Evolutionary conservation across 352 stramenopile genomes (phyloP), one percentile per base, ranked within the genome.

Genomic region (Pythium myriotylum): DNA sequence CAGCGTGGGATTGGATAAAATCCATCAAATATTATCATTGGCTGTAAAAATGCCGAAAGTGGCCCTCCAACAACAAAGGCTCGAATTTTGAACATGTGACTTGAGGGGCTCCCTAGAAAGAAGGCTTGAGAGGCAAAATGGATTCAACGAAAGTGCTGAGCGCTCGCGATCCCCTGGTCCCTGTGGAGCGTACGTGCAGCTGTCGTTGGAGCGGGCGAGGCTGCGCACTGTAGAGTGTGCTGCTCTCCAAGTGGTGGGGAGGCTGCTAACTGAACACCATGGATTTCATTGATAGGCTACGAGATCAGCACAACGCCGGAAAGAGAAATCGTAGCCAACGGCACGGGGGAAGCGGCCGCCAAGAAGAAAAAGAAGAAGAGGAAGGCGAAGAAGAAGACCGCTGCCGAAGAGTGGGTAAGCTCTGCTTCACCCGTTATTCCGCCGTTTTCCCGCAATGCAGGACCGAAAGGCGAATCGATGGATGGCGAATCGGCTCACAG

Each of bases 341-440:
- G 46, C n/a, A 45, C 49, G 20, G 49, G 47, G 23, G 42, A 54
- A n/a, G 48, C 39, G 16, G 10, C 39, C 16, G 23, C 23, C 14
- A 62, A 43, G 42, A 73, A 73, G 53, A 70, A 62, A 20, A 73
- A 73, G 42, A 67, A 67, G 56, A 70, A 67, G 51, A 62, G 61
- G 16, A 66, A 70, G 52, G 16, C 46, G 0, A 67, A 65, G 35
- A 74, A 70, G 56, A 74, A 70, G 49, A 33, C 41, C 2, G 17
- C 26, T 16, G 24, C 22, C 16, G 46, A 57, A 14, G 47, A 29
- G 3, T 19, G 49, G 20, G 48, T 22, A 46, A 35, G 52, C 4
- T 16, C 54, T 2, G 37, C 7, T 19, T 22, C 43, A 20, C 26
- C 43, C 3, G 27, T 27, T 23, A 48, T 56, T 16, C 12, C 53